These are phyloP conservation scores for Primulina tabacum DNA, from an alignment of 257 asterid species.

Conservation along the genomic window DNA sequence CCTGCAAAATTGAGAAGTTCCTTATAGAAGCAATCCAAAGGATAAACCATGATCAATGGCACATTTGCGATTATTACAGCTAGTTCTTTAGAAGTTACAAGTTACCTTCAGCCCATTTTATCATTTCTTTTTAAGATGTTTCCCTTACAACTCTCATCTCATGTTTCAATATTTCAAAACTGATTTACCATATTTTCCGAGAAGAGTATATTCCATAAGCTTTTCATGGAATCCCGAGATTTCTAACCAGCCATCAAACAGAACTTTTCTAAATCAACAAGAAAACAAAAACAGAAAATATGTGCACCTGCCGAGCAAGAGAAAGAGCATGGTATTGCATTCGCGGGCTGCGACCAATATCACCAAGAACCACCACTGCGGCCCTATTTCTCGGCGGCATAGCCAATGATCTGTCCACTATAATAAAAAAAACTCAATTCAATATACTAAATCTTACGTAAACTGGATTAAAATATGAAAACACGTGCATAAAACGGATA, in stretches of 20 bases:
- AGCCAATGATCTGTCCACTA: slow-evolving; percentile 24
- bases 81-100: slow-evolving; percentile 1
- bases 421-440: background rate
- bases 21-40: slow-evolving; percentile 7
- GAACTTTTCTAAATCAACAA: background rate
- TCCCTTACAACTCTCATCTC: background rate
- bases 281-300: background rate
- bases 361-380: slow-evolving; percentile 92
- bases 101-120: background rate
- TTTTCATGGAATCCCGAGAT: background rate
- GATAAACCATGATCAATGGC: background rate
- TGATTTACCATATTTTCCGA: background rate
- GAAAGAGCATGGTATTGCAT: slow-evolving; percentile 96
- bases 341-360: slow-evolving; percentile 94
- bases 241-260: background rate
- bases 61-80: background rate
- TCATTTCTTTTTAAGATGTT: background rate
- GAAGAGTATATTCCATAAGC: background rate
- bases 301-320: slow-evolving; percentile 75
- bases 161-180: slow-evolving; percentile 4
- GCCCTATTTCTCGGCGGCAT: slow-evolving; percentile 72
- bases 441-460: background rate
- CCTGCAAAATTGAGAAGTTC: slow-evolving; percentile 49
- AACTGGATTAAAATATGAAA: background rate
- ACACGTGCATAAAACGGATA: background rate